These are phyloP conservation scores for Gracilaria gracilis DNA, from an alignment of 23 red algal species.

Conservation along the genomic window DNA sequence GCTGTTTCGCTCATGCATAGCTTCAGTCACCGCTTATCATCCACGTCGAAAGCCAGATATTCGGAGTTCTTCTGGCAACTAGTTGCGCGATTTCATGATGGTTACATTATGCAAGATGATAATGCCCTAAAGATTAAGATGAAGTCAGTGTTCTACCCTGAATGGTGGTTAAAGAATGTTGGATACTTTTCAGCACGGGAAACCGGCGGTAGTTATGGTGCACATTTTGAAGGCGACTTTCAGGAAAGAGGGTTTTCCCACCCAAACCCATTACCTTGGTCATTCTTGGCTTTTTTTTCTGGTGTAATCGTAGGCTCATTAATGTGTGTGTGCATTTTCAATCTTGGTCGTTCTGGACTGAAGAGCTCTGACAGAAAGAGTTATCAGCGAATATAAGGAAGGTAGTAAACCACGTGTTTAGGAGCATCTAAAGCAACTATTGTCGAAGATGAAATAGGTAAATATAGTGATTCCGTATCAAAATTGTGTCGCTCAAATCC, in stretches of 20 bases:
- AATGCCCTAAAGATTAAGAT: conserved; percentile 36
- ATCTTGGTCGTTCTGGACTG: conserved; percentile 8
- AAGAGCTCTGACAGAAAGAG: background rate
- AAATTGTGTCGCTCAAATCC: no score
- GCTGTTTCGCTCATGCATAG: conserved; percentile 18
- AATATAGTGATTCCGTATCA: no score
- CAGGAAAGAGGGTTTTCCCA: background rate
- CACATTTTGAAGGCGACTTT: background rate
- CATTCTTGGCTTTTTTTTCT: background rate
- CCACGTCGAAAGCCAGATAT: conserved; percentile 18
- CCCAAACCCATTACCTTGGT: background rate
- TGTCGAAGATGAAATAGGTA: no score
- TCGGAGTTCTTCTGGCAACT: conserved; percentile 43
- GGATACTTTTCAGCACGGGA: conserved; percentile 67
- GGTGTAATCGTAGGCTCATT: conserved; percentile 10
- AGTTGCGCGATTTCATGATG: conserved; percentile 58
- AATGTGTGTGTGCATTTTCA: background rate
- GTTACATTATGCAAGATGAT: conserved; percentile 28
- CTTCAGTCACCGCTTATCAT: background rate
- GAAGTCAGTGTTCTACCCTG: conserved; percentile 56
- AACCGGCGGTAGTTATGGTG: conserved; percentile 37
- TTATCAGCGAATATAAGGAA: background rate
- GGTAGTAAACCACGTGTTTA: background rate
- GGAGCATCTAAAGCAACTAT: no score
- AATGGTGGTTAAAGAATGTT: conserved; percentile 59